phyloP scores from a whole-genome alignment of 495 filamentous ascomycete genomes.

The Penicillium waksmanii region DNA sequence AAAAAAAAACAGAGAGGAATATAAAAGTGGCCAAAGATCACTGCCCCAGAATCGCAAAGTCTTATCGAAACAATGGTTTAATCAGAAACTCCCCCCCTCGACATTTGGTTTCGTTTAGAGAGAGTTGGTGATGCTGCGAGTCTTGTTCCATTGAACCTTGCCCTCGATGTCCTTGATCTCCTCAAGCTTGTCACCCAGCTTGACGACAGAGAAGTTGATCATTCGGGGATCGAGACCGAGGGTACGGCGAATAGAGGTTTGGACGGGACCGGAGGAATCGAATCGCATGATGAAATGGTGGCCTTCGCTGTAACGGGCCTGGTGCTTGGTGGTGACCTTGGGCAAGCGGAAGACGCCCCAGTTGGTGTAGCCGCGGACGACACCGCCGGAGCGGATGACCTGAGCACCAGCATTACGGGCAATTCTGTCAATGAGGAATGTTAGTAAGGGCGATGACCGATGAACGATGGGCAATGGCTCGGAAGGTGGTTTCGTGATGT shows the following conservation, averaged over 20 bases:
- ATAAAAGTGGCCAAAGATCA: slow-evolving; percentile 15
- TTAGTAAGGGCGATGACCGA: slow-evolving; percentile 12
- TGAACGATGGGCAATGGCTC: not conserved
- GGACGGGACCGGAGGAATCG: slow-evolving; percentile 71
- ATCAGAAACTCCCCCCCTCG: slow-evolving; percentile 4
- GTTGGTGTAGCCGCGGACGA: slow-evolving; percentile 89
- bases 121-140: slow-evolving; percentile 32
- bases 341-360: slow-evolving; percentile 92
- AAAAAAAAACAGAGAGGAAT: slow-evolving; percentile 14
- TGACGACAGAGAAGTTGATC: slow-evolving; percentile 83
- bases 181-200: slow-evolving; percentile 78
- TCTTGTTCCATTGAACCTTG: slow-evolving; percentile 60
- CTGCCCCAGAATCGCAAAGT: slow-evolving; percentile 19
- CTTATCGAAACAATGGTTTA: slow-evolving; percentile 8
- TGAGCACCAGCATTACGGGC: slow-evolving; percentile 82
- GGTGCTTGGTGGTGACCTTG: slow-evolving; percentile 70
- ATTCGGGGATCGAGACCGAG: slow-evolving; percentile 88
- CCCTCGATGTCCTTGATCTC: slow-evolving; percentile 66
- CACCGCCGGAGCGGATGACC: slow-evolving; percentile 82
- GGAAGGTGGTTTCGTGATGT: slow-evolving; percentile 9
- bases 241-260: slow-evolving; percentile 71
- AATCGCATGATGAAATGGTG: slow-evolving; percentile 99
- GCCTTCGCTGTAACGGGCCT: slow-evolving; percentile 76
- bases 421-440: slow-evolving; percentile 58
- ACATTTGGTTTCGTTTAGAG: slow-evolving; percentile 21